Percentiles rank a stretch among this genome's conserved stretches.
phyloP scores from a whole-genome alignment of 2,329 filamentous ascomycete genomes.

The Sclerotinia trifoliorum region DNA sequence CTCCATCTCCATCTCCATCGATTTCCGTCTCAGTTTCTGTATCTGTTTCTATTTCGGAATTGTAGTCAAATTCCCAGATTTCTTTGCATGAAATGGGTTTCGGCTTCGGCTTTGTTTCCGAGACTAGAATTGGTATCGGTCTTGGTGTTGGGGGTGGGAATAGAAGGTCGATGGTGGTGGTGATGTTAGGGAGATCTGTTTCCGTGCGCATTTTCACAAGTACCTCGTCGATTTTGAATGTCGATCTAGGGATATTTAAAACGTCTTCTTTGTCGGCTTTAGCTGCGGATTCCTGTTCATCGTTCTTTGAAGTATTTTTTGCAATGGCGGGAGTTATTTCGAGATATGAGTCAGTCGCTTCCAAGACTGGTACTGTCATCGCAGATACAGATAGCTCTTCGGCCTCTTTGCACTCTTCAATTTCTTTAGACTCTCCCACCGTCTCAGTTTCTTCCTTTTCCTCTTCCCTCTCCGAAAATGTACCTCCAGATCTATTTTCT shows the following conservation, averaged over 20 bases:
- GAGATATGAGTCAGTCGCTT: too few relatives aligned
- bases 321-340: background rate
- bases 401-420: background rate
- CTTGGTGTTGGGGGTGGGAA: background rate
- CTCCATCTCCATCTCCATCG: too few relatives aligned
- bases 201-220: background rate
- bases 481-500: background rate
- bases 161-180: background rate
- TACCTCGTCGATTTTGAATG: too few relatives aligned
- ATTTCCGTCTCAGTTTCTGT: background rate
- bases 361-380: background rate
- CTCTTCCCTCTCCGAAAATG: background rate
- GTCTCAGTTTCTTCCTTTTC: background rate
- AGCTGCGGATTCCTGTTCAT: rapidly evolving
- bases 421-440: too few relatives aligned
- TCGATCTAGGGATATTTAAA: background rate
- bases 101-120: background rate
- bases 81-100: background rate
- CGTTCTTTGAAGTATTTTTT: background rate
- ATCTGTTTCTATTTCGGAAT: background rate
- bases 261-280: too few relatives aligned
- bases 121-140: too few relatives aligned
- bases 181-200: background rate
- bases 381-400: background rate
- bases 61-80: constrained; percentile 13